Evolutionary conservation across 1,284 basidiomycete species (phyloP).

Genomic region (Apiotrichum veenhuisii): DNA sequence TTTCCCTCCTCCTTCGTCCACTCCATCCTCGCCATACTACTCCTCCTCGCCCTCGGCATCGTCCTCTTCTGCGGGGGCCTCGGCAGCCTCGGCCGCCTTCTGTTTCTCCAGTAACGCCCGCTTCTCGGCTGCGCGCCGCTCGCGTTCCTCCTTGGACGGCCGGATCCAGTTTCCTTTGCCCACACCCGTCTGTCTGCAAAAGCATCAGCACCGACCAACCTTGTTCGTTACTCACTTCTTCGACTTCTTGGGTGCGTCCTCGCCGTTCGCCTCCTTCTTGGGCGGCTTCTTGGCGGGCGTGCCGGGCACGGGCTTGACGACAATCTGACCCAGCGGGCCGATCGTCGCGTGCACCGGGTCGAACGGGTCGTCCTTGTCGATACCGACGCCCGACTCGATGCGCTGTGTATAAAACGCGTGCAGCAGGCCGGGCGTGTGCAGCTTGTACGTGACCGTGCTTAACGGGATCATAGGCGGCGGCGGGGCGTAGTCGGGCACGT

Average conservation of each 20-base stretch:
- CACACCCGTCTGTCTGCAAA: constrained; percentile 34
- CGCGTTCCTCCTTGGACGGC: constrained; percentile 43
- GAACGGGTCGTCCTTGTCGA: constrained; percentile 39
- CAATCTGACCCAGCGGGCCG: constrained; percentile 44
- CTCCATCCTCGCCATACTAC: constrained; percentile 1
- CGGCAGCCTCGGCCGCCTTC: constrained; percentile 8
- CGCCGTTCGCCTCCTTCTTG: constrained; percentile 10
- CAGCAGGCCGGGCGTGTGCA: constrained; percentile 76
- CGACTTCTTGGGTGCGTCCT: constrained; percentile 27
- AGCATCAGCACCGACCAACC: neutral
- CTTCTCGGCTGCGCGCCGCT: constrained; percentile 33
- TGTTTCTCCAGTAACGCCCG: constrained; percentile 24
- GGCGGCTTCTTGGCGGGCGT: constrained; percentile 11
- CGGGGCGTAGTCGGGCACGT: constrained; percentile 71
- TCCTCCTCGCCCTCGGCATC: constrained; percentile 33
- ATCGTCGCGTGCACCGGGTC: constrained; percentile 39
- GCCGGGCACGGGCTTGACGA: constrained; percentile 26
- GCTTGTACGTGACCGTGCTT: constrained; percentile 60
- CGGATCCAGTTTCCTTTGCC: constrained; percentile 49
- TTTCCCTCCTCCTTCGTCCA: neutral
- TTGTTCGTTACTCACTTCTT: neutral
- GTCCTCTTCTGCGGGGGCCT: constrained; percentile 20
- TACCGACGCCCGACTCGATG: constrained; percentile 44
- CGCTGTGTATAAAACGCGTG: constrained; percentile 68
- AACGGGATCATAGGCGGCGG: constrained; percentile 76